Percentiles rank a stretch among this genome's conserved stretches.
phyloP scores from a whole-genome alignment of 169 alveolate species.

The Plasmodium vivax region DNA sequence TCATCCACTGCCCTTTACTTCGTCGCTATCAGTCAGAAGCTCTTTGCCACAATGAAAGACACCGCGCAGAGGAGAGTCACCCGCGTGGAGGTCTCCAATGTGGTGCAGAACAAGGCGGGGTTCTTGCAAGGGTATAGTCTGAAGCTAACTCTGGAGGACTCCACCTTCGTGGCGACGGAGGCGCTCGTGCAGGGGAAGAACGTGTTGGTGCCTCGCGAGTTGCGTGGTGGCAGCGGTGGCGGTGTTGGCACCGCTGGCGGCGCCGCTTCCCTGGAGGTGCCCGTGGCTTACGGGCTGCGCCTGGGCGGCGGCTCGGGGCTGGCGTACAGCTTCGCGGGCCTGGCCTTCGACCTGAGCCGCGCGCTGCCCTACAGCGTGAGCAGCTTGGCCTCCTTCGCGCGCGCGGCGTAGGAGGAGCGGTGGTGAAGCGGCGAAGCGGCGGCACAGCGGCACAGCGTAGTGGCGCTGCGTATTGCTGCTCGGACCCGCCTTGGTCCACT shows the following conservation, averaged over 20 bases:
- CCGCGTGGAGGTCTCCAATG: constrained; percentile 9
- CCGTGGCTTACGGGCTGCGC: background rate
- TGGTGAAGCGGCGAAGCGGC: background rate
- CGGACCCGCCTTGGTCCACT: too few relatives aligned
- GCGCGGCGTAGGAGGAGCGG: too few relatives aligned
- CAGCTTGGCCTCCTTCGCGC: constrained; percentile 10
- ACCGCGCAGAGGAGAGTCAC: background rate
- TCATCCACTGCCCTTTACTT: constrained; percentile 16
- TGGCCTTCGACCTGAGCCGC: background rate
- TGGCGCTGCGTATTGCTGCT: too few relatives aligned
- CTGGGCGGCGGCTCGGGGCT: background rate
- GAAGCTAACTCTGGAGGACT: constrained; percentile 24
- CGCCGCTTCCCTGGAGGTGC: background rate
- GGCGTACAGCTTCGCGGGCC: constrained; percentile 9
- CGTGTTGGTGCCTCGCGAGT: constrained; percentile 2
- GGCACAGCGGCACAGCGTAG: too few relatives aligned
- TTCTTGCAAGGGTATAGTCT: constrained; percentile 9
- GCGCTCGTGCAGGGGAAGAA: constrained; percentile 42
- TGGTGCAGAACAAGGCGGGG: constrained; percentile 3
- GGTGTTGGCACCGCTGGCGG: too few relatives aligned
- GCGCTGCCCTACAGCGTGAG: constrained; percentile 24
- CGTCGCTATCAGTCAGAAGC: constrained; percentile 26
- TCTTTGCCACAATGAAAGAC: background rate
- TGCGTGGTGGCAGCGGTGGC: background rate
- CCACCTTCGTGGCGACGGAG: background rate